phyloP scores from a whole-genome alignment of 1,284 basidiomycete genomes.

The Ustilago xerochloae region DNA sequence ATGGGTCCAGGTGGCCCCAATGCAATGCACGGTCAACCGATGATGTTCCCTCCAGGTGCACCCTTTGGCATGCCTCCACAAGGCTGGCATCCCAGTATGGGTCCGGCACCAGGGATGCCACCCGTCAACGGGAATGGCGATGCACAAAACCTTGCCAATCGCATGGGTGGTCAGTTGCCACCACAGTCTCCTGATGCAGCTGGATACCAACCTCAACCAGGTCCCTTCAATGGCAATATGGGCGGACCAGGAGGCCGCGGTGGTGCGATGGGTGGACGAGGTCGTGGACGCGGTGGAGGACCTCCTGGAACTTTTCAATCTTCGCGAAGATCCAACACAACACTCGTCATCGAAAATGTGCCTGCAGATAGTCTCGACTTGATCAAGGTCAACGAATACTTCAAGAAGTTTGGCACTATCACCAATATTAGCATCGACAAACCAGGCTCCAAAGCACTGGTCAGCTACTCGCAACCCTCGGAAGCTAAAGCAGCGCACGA shows the following conservation, averaged over 20 bases:
- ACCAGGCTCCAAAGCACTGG: conserved; percentile 80
- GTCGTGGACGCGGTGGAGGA: conserved; percentile 69
- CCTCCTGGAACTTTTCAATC: conserved; percentile 70
- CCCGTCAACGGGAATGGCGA: conserved; percentile 31
- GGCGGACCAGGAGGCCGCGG: conserved; percentile 36
- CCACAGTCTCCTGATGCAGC: conserved; percentile 12
- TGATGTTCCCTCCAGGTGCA: conserved; percentile 50
- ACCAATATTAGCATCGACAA: conserved; percentile 90
- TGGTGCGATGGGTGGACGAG: conserved; percentile 72
- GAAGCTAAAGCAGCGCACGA: conserved; percentile 91
- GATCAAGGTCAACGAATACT: conserved; percentile 85
- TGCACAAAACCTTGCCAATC: conserved; percentile 30
- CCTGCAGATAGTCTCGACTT: conserved; percentile 83
- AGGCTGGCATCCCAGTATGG: conserved; percentile 46
- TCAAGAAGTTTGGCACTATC: conserved; percentile 90
- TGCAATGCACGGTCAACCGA: conserved; percentile 37
- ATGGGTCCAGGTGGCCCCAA: conserved; percentile 37
- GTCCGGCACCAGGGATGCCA: conserved; percentile 28
- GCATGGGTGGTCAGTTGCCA: conserved; percentile 36
- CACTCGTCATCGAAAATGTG: conserved; percentile 92
- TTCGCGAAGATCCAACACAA: conserved; percentile 74
- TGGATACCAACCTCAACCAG: conserved; percentile 9
- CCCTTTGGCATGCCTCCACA: conserved; percentile 48
- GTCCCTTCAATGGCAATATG: conserved; percentile 19
- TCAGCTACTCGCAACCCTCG: conserved; percentile 85